Evolutionary conservation across 306 rosid species (phyloP), one percentile per base, ranked within the genome.

Genomic region (Erythrophleum fordii): DNA sequence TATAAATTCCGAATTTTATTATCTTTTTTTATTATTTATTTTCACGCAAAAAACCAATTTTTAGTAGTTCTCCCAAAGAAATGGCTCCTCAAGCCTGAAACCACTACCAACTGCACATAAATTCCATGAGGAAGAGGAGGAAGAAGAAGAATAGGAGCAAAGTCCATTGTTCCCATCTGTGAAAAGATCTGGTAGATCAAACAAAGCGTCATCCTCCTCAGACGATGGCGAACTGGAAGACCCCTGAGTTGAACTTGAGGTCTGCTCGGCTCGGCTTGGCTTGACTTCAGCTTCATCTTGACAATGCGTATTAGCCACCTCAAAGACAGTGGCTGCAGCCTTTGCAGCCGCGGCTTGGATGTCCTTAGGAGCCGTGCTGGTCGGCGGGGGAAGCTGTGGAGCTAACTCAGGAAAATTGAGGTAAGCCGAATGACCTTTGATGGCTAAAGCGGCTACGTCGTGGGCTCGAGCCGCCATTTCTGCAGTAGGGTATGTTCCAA

Each of bases 381-480:
- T 37, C 1, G 98, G 98, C 9, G 81, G 88, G 12, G 98, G 98
- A 79, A 92, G 95, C 28, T 78, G 37, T 1, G 67, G 52, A 31
- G 89, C 89, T 59, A 92, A 48, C 25, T 92, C 82, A 14, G 98
- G 98, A 74, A 95, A 95, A 82, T 95, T 95, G 60, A 95, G 97
- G 73, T 49, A 86, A 56, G 97, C 98, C 11, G 95, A 86, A 71
- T 78, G 37, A 16, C 98, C 98, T 75, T 95, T 95, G 64, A 92
- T 90, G 26, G 98, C 97, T 46, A 89, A 84, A 64, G 98, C 87
- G 0, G 98, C 98, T 5, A 91, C 97, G 79, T 95, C 98, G 62
- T 95, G 98, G 6, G 98, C 98, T 79, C 97, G 83, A 2, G 98
- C 98, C 2, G 98, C 98, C 98, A 95, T 92, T 81, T 91, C 95